Conservation (phyloP, 129 eudicot genomes). For the Helichrysum umbraculigerum region DNA sequence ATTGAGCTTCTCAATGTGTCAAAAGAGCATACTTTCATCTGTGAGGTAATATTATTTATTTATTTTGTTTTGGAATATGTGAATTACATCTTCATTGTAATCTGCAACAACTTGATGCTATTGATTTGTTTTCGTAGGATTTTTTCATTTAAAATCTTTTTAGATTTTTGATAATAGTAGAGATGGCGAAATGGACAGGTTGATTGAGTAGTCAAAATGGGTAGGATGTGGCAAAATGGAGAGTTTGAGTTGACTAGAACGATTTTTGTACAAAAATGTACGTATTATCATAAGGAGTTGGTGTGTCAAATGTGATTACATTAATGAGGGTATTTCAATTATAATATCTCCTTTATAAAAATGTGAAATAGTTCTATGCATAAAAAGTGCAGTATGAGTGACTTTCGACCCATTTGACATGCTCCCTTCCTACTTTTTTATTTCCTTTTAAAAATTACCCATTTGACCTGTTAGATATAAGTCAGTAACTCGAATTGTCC, state of each 20-base stretch:
- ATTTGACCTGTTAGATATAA: background rate
- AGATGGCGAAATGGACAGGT: background rate
- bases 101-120: background rate
- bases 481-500: too few species aligned
- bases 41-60: constrained; percentile 53
- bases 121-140: background rate
- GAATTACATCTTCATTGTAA: constrained; percentile 1
- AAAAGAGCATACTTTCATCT: constrained; percentile 80
- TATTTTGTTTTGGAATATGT: background rate
- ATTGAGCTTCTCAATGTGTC: constrained; percentile 78
- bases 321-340: background rate
- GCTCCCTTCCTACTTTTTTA: too few species aligned
- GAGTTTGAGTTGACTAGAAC: background rate
- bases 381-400: background rate
- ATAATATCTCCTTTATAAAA: too few species aligned
- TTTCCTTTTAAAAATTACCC: background rate
- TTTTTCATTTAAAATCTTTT: background rate
- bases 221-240: background rate
- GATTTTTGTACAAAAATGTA: background rate
- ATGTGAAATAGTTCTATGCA: background rate
- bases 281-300: background rate
- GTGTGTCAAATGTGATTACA: background rate
- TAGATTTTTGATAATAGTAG: background rate
- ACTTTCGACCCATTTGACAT: background rate
- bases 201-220: background rate